Evolutionary conservation across 257 asterid genomes (phyloP), one percentile per base, ranked within the genome.

Genomic region (Buddleja alternifolia): DNA sequence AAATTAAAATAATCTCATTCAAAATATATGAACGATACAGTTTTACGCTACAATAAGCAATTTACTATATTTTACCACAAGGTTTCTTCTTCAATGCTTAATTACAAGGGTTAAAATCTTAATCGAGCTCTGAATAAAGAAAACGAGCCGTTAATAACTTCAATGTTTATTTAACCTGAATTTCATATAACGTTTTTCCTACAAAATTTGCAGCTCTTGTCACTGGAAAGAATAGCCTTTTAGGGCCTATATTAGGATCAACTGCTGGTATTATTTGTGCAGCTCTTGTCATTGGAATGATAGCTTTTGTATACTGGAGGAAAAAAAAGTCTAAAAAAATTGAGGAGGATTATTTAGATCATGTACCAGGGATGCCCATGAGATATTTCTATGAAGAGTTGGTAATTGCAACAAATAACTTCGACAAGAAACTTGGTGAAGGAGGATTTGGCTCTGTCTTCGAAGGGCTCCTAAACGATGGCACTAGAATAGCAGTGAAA

Each of bases 371-470:
- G 0, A 77, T 72, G 75, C 72, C 78, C n/a, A 72, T 63, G 1
- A 77, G 78, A n/a, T 72, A 72, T 45, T 53, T 72, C 4, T 54
- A 21, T 10, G 60, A 72, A 53, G 75, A 72, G 21, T 46, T 77
- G 1, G 72, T 2, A 0, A 25, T 14, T 45, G 72, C 75, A 34
- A 77, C 78, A 0, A 64, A 53, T 8, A 55, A 67, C 61, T 77
- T 77, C 71, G 55, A 2, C 14, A 67, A 67, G 52, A 72, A 62
- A 11, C 72, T 77, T 0, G 82, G 82, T 6, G 40, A 39, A 20
- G 82, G 82, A 37, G 82, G 82, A 62, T 77, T 77, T 10, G 75
- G 82, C 0, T 66, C 78, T 0, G 82, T 77, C 20, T 77, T 4
- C 1, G 52, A 72, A 32, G 82, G 82, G 25, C 23, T 8, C 10